Evolutionary conservation across 495 filamentous ascomycete genomes (phyloP), one percentile per base, ranked within the genome.

Genomic region (Aspergillus mulundensis): DNA sequence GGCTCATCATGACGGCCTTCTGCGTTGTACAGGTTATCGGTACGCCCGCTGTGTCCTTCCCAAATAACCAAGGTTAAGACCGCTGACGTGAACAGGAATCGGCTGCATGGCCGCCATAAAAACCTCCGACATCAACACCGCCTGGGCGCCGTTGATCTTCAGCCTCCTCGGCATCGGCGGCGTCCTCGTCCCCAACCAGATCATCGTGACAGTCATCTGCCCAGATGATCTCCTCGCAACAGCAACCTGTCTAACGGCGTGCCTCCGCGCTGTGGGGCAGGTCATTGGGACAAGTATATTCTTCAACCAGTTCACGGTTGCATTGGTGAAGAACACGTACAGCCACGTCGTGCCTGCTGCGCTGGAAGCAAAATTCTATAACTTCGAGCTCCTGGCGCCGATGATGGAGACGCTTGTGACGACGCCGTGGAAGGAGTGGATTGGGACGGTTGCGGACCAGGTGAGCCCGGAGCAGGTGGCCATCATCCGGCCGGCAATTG

Each of bases 221-320:
- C 50, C 50, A 8, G 50, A 52, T 18, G 50, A 53, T 15, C 39
- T 53, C 14, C 41, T 53, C 7, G 50, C 50, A 15, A 43, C 50
- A 15, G 50, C 39, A 28, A 43, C 50, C 0, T 43, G 21, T 10
- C 28, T 53, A 15, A 53, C 50, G 4, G 38, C 42, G 1, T 40
- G 38, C 10, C 38, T 53, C 50, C 50, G 50, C 11, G 38, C 39
- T 7, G 39, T 41, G 7, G 50, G 50, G 2, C 38, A 43, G 11
- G 39, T 53, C 38, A n/a, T 53, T 15, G 50, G 50, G 1, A 43
- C 24, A 15, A 32, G 36, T 18, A 53, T 53, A 10, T 53, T 43
- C 39, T 53, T 43, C 50, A 53, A 24, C 7, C 50, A 52, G 24
- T 52, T 52, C 19, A 39, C 23, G 5, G 6, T 28, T 10, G 39